phyloP scores from a whole-genome alignment of 1,284 basidiomycete genomes.

The Ganoderma lucidum region DNA sequence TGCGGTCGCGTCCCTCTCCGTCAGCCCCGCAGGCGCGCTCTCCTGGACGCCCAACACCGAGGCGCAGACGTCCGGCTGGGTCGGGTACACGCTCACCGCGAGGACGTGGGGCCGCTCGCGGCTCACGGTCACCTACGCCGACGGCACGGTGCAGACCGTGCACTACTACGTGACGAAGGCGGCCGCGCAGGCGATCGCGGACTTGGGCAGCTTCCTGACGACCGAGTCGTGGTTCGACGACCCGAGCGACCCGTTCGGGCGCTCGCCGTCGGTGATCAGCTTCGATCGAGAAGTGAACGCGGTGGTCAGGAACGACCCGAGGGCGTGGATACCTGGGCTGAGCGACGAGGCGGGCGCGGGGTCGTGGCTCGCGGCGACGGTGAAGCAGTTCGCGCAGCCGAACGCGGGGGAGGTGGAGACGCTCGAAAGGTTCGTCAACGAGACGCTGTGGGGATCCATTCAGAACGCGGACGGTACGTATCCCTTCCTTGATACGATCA shows the following conservation, averaged over 20 bases:
- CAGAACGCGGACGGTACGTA: conserved; percentile 58
- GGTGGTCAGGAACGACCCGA: conserved; percentile 52
- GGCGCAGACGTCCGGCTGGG: too few species aligned
- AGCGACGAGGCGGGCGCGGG: conserved; percentile 68
- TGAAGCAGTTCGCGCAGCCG: conserved; percentile 65
- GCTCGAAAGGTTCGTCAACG: conserved; percentile 57
- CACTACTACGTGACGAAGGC: conserved; percentile 62
- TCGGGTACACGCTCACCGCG: conserved; percentile 37
- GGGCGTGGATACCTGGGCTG: conserved; percentile 66
- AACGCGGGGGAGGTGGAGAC: conserved; percentile 59
- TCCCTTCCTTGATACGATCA: background rate
- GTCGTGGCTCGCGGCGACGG: conserved; percentile 62
- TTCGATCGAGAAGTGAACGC: conserved; percentile 62
- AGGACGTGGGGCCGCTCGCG: conserved; percentile 59
- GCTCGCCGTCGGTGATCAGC: conserved; percentile 64
- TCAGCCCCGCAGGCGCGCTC: too few species aligned
- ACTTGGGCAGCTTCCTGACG: conserved; percentile 64
- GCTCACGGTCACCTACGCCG: conserved; percentile 57
- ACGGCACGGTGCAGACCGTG: conserved; percentile 61
- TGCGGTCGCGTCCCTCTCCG: too few species aligned
- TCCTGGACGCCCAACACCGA: too few species aligned
- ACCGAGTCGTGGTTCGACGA: conserved; percentile 64
- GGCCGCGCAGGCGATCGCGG: conserved; percentile 53
- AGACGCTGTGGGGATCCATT: conserved; percentile 58
- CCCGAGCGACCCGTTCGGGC: conserved; percentile 57